Conservation (phyloP, 2,329 filamentous ascomycete species). For the Anisogramma anomala region DNA sequence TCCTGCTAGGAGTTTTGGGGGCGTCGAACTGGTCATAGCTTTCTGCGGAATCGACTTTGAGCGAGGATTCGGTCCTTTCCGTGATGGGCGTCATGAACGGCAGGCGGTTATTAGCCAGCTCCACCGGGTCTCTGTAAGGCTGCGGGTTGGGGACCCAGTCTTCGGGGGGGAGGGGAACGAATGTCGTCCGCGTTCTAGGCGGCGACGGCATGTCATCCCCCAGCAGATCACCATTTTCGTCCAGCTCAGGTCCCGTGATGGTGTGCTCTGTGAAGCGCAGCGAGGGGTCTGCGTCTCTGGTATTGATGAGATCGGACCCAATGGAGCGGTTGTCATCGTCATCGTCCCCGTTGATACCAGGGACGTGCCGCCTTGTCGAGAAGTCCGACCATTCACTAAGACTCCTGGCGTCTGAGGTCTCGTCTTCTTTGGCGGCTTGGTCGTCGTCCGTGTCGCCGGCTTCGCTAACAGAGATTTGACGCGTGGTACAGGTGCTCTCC, state of each 20-base stretch:
- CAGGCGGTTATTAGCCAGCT: constrained; percentile 77
- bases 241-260: constrained; percentile 17
- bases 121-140: constrained; percentile 68
- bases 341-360: constrained; percentile 29
- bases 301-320: constrained; percentile 30
- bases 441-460: constrained; percentile 33
- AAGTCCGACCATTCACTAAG: constrained; percentile 86
- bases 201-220: constrained; percentile 24
- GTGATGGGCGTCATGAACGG: constrained; percentile 99
- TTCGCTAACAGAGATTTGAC: constrained; percentile 43
- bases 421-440: constrained; percentile 29
- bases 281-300: constrained; percentile 23
- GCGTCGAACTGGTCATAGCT: constrained; percentile 37
- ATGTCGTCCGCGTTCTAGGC: constrained; percentile 50
- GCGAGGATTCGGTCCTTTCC: constrained; percentile 82
- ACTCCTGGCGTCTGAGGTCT: constrained; percentile 48
- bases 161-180: constrained; percentile 71
- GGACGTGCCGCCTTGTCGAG: constrained; percentile 59
- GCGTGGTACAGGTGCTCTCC: constrained; percentile 72
- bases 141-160: constrained; percentile 71
- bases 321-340: constrained; percentile 25
- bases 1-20: constrained; percentile 68
- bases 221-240: constrained; percentile 25
- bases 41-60: constrained; percentile 54
- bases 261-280: constrained; percentile 14